These are phyloP conservation scores for Bacterosira constricta DNA, from an alignment of 108 stramenopile species.

Conservation along the genomic window DNA sequence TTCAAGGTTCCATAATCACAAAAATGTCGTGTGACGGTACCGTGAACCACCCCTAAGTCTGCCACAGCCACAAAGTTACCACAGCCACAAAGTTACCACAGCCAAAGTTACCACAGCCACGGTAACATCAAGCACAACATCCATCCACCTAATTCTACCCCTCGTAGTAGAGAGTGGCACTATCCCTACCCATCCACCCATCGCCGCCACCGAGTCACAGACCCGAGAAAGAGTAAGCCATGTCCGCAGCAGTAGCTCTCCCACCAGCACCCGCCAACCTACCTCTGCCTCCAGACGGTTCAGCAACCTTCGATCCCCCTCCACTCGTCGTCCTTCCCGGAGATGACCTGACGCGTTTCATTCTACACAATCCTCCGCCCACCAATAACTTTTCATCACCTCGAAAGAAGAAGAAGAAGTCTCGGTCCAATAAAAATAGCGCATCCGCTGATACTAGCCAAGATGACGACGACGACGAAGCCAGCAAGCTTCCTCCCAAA, in stretches of 20 bases:
- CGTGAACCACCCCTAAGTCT: too few species aligned
- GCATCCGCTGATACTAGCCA: background rate
- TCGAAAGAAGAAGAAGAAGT: constrained; percentile 22
- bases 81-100: too few species aligned
- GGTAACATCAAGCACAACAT: too few species aligned
- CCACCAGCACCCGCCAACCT: constrained; percentile 1
- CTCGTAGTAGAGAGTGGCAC: too few species aligned
- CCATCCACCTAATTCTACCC: too few species aligned
- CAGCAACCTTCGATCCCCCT: constrained; percentile 29
- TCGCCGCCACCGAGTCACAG: too few species aligned
- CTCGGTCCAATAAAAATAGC: constrained; percentile 15
- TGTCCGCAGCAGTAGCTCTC: constrained; percentile 9
- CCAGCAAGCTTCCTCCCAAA: constrained; percentile 16
- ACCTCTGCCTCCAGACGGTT: background rate
- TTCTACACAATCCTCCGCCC: constrained; percentile 30
- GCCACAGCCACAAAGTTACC: too few species aligned
- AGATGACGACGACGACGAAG: background rate
- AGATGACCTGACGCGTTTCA: constrained; percentile 44
- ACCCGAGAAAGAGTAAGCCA: too few species aligned
- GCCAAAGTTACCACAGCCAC: too few species aligned
- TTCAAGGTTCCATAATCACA: too few species aligned
- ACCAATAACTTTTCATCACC: background rate
- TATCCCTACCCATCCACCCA: too few species aligned
- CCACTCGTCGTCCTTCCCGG: constrained; percentile 46
- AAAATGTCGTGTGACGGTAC: too few species aligned